Percentiles rank a stretch among this genome's conserved stretches.
Conservation (phyloP, 108 stramenopile genomes). For the Skeletonema marinoi region DNA sequence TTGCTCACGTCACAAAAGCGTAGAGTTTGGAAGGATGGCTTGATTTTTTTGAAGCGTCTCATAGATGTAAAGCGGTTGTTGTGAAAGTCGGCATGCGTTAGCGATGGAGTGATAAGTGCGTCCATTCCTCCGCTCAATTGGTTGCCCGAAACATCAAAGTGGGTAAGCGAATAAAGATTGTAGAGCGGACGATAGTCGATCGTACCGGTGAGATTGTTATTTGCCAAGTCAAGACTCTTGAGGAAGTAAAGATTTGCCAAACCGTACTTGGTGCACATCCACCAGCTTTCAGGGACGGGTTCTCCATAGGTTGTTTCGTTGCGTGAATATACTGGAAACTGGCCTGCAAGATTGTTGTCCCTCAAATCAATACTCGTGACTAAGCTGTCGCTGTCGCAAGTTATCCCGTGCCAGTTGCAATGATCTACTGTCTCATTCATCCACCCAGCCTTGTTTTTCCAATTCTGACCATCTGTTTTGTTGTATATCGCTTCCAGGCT, state of each 20-base stretch:
- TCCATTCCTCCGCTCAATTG: constrained; percentile 30
- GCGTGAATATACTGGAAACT: neutral
- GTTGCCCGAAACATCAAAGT: constrained; percentile 25
- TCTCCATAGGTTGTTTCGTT: too few relatives aligned
- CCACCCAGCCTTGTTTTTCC: constrained; percentile 17
- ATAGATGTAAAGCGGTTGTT: constrained; percentile 43
- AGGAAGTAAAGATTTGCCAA: neutral
- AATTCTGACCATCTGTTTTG: constrained; percentile 40
- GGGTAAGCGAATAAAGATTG: constrained; percentile 39
- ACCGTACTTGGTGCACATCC: too few relatives aligned
- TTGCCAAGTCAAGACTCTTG: constrained; percentile 14
- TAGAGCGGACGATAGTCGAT: constrained; percentile 48
- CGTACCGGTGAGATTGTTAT: constrained; percentile 10
- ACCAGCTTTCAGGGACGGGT: neutral
- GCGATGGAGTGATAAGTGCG: constrained; percentile 60
- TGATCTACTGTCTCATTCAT: neutral
- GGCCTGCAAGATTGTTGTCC: neutral
- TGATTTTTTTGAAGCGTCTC: constrained; percentile 58
- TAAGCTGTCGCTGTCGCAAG: neutral
- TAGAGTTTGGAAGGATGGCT: constrained; percentile 20
- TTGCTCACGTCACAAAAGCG: constrained; percentile 43
- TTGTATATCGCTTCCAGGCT: constrained; percentile 48
- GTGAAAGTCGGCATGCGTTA: constrained; percentile 53
- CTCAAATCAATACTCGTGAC: neutral
- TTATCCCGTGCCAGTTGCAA: neutral